phyloP scores from a whole-genome alignment of 345 rosid genomes.

The Pistacia integerrima region DNA sequence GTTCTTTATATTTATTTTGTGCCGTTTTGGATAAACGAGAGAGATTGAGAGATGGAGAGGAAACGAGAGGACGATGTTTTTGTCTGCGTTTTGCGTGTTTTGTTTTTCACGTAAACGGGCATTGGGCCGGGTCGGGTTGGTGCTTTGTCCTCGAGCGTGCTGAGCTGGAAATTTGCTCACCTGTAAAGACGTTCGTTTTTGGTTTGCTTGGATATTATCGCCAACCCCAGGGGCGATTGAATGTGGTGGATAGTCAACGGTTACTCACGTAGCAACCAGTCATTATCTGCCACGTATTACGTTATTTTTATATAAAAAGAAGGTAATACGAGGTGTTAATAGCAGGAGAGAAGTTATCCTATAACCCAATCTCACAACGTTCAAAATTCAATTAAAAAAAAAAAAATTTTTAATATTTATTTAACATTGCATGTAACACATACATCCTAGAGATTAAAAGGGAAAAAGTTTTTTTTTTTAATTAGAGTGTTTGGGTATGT shows the following conservation, averaged over 20 bases:
- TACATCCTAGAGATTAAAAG: too few species aligned
- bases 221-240: neutral
- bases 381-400: too few species aligned
- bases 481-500: too few species aligned
- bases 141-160: neutral
- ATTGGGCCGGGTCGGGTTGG: neutral
- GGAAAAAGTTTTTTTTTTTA: too few species aligned
- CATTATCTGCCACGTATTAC: conserved; percentile 9
- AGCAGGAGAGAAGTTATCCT: too few species aligned
- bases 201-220: neutral
- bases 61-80: neutral
- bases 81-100: neutral
- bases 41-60: conserved; percentile 13
- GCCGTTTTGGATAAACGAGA: neutral
- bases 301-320: too few species aligned
- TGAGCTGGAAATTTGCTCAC: neutral
- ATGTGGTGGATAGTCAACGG: neutral
- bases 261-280: neutral
- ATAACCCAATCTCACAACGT: too few species aligned
- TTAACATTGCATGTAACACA: too few species aligned
- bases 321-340: too few species aligned
- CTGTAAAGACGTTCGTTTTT: neutral
- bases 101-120: neutral
- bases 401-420: too few species aligned
- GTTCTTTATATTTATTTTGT: neutral